Base-by-base conservation (phyloP, 495 filamentous ascomycete species). In the Neurospora sp. region DNA sequence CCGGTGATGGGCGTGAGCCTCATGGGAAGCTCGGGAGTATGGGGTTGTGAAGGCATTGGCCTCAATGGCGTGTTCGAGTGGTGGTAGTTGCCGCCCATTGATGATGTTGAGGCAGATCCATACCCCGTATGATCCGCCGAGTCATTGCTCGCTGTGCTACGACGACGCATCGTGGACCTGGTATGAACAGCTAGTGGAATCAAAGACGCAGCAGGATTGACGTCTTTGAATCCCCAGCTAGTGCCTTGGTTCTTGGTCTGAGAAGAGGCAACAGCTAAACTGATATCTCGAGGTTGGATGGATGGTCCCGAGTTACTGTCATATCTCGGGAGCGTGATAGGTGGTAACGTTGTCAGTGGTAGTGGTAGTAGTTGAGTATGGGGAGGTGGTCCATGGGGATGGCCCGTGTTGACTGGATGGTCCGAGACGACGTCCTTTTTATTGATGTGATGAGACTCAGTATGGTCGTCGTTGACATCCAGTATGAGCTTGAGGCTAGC, bases 1-100 rank as follows among this genome's bases (percentile, higher is more conserved):
- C 89, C 88, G 20, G 91, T 93, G 61, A 90, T 90, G 42, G 91
- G 91, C n/a, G 91, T 93, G 68, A 86, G 82, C 74, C 85, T 87
- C 75, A 87, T 80, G 27, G 83, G 83, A 42, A 83, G 61, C n/a
- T 83, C 81, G n/a, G 79, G 45, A 9, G 81, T 78, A 69, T 76
- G 70, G 1, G 72, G 45, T 69, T 73, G 71, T 45, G 74, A 75
- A 69, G 79, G 77, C 79, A 86, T 81, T 6, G 84, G 83, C 73
- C 85, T 81, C 73, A 81, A 81, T 20, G 79, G 76, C 27, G 76
- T 76, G 74, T 76, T 78, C 27, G 78, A 77, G 45, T 59, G 53
- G 65, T 70, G 65, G 9, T 38, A n/a, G 37, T 75, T 72, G 68
- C 69, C 71, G 9, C 76, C 73, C 73, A 79, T 76, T 35, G 78